Conservation (phyloP, 1,139 yeast genomes). For the Taphrina flavorubra region DNA sequence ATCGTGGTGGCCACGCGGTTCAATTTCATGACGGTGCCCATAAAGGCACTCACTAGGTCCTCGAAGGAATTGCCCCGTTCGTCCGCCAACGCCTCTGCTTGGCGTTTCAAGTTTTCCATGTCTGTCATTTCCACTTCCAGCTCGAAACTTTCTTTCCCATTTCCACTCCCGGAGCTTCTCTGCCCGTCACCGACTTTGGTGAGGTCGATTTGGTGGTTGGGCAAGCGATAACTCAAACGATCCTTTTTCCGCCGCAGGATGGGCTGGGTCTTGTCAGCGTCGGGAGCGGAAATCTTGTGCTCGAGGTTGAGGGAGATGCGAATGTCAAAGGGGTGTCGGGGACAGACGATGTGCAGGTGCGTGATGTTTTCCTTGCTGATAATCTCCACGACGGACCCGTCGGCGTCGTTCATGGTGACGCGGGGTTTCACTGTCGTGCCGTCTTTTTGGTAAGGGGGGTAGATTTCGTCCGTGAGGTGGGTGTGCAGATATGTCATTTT, state of each 20-base stretch:
- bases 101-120: slow-evolving; percentile 30
- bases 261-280: slow-evolving; percentile 11
- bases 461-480: slow-evolving; percentile 33
- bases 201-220: slow-evolving; percentile 41
- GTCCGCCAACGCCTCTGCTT: slow-evolving; percentile 33
- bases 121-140: slow-evolving; percentile 41
- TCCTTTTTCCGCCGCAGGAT: slow-evolving; percentile 40
- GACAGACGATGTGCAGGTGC: slow-evolving; percentile 44
- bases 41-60: slow-evolving; percentile 21
- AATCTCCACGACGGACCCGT: slow-evolving; percentile 40
- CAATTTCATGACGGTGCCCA: slow-evolving; percentile 29
- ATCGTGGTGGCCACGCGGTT: slow-evolving; percentile 3
- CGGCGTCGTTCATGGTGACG: slow-evolving; percentile 41
- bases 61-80: slow-evolving; percentile 35
- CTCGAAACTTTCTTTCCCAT: slow-evolving; percentile 20
- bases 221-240: slow-evolving; percentile 41
- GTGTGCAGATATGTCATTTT: slow-evolving; percentile 37
- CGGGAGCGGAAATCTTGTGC: slow-evolving; percentile 29
- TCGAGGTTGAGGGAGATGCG: slow-evolving; percentile 45
- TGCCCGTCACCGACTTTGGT: slow-evolving; percentile 40
- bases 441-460: slow-evolving; percentile 20
- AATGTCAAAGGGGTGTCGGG: slow-evolving; percentile 43
- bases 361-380: slow-evolving; percentile 44
- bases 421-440: slow-evolving; percentile 33
- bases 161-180: neutral